Percentiles rank a stretch among this genome's conserved stretches.
Conservation (phyloP, 768 basidiomycete species). For the Rhizopogon vulgaris region DNA sequence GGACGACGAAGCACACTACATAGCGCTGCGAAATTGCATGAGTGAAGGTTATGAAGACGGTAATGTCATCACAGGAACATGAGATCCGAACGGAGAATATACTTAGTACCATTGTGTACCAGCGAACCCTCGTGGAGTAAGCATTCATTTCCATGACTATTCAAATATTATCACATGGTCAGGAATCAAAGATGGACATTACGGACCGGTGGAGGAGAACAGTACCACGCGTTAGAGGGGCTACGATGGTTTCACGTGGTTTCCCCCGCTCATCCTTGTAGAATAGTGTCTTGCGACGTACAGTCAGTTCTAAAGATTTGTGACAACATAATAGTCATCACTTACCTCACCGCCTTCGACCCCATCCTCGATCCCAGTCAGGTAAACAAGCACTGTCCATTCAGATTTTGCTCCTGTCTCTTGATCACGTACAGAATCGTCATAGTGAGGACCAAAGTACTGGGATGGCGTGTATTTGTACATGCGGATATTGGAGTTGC, state of each 20-base stretch:
- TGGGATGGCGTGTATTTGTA: slow-evolving; percentile 62
- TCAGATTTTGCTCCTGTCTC: slow-evolving; percentile 60
- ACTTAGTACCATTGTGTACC: slow-evolving; percentile 57
- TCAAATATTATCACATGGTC: slow-evolving; percentile 7
- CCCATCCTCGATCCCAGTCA: slow-evolving; percentile 68
- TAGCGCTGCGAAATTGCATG: neutral
- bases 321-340: neutral
- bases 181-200: neutral
- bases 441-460: slow-evolving; percentile 73
- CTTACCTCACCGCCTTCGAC: slow-evolving; percentile 64
- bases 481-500: slow-evolving; percentile 71
- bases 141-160: slow-evolving; percentile 67
- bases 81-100: slow-evolving; percentile 65
- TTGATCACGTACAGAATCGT: slow-evolving; percentile 59
- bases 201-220: slow-evolving; percentile 61
- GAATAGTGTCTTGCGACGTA: slow-evolving; percentile 53
- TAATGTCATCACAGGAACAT: slow-evolving; percentile 43
- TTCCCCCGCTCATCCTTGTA: slow-evolving; percentile 52
- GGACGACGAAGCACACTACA: neutral
- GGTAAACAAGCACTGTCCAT: slow-evolving; percentile 73
- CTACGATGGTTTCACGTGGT: slow-evolving; percentile 40
- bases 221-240: slow-evolving; percentile 54
- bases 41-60: neutral
- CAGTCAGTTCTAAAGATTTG: neutral
- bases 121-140: slow-evolving; percentile 66